phyloP scores from a whole-genome alignment of 192 early-diverging fungal genomes.

The Diversispora eburnea region DNA sequence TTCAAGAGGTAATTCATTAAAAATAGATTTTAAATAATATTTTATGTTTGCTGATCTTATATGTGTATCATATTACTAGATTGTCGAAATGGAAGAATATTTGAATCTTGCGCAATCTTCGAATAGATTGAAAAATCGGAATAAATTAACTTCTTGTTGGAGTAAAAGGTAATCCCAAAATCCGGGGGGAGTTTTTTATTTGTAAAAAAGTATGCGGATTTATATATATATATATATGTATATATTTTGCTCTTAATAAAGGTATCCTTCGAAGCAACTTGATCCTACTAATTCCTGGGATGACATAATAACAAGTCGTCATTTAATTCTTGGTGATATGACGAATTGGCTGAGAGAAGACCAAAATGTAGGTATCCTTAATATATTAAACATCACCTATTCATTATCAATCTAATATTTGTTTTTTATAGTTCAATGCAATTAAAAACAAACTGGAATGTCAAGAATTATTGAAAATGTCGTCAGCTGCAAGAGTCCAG shows the following conservation, averaged over 20 bases:
- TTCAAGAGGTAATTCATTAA: slow-evolving; percentile 40
- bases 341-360: neutral
- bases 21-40: too few species aligned
- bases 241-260: neutral
- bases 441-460: slow-evolving; percentile 20
- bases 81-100: slow-evolving; percentile 56
- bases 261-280: slow-evolving; percentile 39
- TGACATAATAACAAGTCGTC: slow-evolving; percentile 9
- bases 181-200: neutral
- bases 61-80: slow-evolving; percentile 23
- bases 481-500: slow-evolving; percentile 59
- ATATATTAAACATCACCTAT: too few species aligned
- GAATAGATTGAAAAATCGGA: slow-evolving; percentile 2
- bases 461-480: slow-evolving; percentile 40
- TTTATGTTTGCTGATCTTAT: too few species aligned
- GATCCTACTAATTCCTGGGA: slow-evolving; percentile 40
- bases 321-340: neutral
- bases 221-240: too few species aligned
- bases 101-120: slow-evolving; percentile 32
- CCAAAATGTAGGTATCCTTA: neutral
- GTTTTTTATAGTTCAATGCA: slow-evolving; percentile 25
- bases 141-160: neutral
- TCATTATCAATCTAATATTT: too few species aligned
- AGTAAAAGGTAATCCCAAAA: neutral
- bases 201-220: neutral